These are phyloP conservation scores for Thermothielavioides terrestris DNA, from an alignment of 495 filamentous ascomycete species.

Conservation along the genomic window DNA sequence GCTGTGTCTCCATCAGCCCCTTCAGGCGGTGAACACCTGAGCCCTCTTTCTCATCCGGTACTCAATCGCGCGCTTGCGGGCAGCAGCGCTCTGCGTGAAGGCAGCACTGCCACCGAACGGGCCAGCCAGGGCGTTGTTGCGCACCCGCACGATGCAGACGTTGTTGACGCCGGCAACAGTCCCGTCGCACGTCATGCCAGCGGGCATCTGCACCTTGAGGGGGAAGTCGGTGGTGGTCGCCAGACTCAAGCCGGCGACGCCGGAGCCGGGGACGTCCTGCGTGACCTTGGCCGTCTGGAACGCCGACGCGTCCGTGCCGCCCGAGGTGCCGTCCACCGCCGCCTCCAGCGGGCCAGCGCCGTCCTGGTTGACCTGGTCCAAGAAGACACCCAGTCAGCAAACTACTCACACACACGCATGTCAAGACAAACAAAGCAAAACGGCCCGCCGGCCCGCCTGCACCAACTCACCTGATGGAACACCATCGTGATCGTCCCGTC, in stretches of 20 bases:
- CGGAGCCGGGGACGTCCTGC: slow-evolving; percentile 49
- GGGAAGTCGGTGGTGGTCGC: slow-evolving; percentile 48
- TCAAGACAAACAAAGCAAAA: neutral
- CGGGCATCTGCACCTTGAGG: slow-evolving; percentile 50
- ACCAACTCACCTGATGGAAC: slow-evolving; percentile 21
- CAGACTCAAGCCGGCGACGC: slow-evolving; percentile 40
- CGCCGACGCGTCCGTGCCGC: slow-evolving; percentile 43
- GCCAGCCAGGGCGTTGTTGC: slow-evolving; percentile 48
- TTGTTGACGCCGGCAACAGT: slow-evolving; percentile 42
- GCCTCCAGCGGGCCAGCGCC: slow-evolving; percentile 43
- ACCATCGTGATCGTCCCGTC: slow-evolving; percentile 51
- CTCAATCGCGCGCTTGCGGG: slow-evolving; percentile 38
- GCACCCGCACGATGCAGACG: slow-evolving; percentile 51
- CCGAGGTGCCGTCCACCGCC: slow-evolving; percentile 46
- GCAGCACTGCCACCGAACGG: slow-evolving; percentile 53
- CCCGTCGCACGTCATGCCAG: slow-evolving; percentile 52
- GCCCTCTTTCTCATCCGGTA: slow-evolving; percentile 38
- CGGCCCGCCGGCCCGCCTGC: too few species aligned
- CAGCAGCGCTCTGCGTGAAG: slow-evolving; percentile 41
- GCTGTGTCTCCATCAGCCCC: neutral
- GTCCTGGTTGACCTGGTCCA: slow-evolving; percentile 49
- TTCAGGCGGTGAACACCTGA: slow-evolving; percentile 1
- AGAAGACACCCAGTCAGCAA: too few species aligned
- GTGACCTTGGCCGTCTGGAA: slow-evolving; percentile 48
- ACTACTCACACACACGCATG: too few species aligned